A percentile compares a stretch with the other conserved stretches of the same genome.
phyloP scores from a whole-genome alignment of 164 flowering plant species.

The Sedum album region DNA sequence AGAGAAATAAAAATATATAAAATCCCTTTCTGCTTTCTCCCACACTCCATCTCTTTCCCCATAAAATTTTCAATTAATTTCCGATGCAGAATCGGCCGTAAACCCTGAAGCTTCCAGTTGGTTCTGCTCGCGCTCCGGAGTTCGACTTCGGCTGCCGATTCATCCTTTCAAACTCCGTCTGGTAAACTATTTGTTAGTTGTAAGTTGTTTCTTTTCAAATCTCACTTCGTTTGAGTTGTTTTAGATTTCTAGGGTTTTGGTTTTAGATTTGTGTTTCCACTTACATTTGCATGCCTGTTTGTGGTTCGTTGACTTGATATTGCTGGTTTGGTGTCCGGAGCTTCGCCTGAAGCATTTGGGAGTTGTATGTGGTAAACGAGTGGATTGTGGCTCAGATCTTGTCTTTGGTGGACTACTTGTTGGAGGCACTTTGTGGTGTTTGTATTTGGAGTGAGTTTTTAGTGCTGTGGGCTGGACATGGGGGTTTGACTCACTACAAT shows the following conservation, averaged over 20 bases:
- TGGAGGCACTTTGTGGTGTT: neutral
- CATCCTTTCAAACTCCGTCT: neutral
- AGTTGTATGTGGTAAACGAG: neutral
- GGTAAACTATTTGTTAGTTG: neutral
- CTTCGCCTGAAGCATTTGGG: neutral
- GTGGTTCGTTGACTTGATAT: neutral
- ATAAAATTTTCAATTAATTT: neutral
- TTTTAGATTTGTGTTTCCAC: neutral
- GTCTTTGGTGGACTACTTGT: neutral
- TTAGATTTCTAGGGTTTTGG: slow-evolving; percentile 1
- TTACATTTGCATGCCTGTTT: neutral
- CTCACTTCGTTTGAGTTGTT: neutral
- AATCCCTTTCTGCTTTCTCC: neutral
- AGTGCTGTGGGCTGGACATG: neutral
- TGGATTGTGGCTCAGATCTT: neutral
- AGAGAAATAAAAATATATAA: neutral
- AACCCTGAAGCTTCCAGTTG: neutral
- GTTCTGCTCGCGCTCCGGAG: neutral
- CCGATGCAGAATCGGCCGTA: neutral
- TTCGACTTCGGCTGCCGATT: neutral
- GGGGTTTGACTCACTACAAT: neutral
- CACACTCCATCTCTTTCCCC: neutral
- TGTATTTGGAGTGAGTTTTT: neutral
- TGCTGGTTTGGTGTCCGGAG: neutral
- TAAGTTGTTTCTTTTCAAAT: neutral